Conservation (phyloP, 148 eudicot genomes). For the Nepenthes mirabilis region DNA sequence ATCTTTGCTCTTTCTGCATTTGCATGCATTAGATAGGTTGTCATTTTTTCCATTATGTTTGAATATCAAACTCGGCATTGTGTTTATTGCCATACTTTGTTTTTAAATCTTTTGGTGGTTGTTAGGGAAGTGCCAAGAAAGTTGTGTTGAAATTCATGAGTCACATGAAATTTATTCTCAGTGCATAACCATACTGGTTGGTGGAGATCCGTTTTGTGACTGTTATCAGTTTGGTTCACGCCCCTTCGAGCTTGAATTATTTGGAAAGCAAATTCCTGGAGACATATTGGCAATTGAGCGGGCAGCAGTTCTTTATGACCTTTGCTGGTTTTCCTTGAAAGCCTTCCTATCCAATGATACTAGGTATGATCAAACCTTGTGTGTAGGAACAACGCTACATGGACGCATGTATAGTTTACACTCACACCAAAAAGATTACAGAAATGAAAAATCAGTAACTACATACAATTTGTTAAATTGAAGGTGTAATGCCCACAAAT, state of each 20-base stretch:
- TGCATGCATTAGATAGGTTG: too few relatives aligned
- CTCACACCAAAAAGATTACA: too few relatives aligned
- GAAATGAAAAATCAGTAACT: too few relatives aligned
- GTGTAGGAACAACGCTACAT: background rate
- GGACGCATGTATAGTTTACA: too few relatives aligned
- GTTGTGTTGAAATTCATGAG: conserved; percentile 30
- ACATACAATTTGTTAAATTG: too few relatives aligned
- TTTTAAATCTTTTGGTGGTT: conserved; percentile 1
- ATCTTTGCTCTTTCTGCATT: too few relatives aligned
- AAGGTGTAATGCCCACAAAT: too few relatives aligned
- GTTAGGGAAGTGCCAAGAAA: conserved; percentile 52
- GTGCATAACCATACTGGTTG: conserved; percentile 44
- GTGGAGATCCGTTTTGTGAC: conserved; percentile 36
- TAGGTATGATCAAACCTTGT: conserved; percentile 26
- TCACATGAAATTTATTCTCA: conserved; percentile 31
- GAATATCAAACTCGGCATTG: background rate
- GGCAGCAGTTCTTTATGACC: conserved; percentile 49
- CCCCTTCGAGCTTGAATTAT: conserved; percentile 24
- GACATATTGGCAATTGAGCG: conserved; percentile 52
- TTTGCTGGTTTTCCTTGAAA: conserved; percentile 53
- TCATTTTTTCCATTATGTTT: background rate
- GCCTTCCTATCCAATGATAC: conserved; percentile 18
- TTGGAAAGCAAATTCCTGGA: conserved; percentile 39
- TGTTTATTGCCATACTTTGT: background rate
- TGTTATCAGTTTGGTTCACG: conserved; percentile 22